Base-by-base conservation (phyloP, 2,329 filamentous ascomycete species). In the Karstenula rhodostoma region DNA sequence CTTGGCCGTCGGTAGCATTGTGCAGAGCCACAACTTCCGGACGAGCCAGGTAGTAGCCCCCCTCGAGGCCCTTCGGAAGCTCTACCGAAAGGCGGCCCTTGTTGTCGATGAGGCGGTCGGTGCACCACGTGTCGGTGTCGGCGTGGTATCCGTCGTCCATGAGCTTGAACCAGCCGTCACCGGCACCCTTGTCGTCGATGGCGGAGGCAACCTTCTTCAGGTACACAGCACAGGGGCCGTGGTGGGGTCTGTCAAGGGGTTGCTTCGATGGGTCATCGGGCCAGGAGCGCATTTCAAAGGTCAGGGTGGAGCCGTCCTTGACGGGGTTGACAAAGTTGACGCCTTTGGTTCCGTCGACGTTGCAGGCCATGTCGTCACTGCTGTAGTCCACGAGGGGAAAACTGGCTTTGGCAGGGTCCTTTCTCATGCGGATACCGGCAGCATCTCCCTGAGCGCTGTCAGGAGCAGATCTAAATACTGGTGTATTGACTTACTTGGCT, bases 111-210 rank as follows among this genome's bases (percentile, higher is more conserved):
- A 93, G 81, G 61, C 86, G 87, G 71, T 91, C 86, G 3, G 88
- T 89, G 77, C 90, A 92, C 89, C 90, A 93, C 73, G 86, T 80
- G 29, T 80, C 74, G 1, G 81, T 80, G 5, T 73, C 67, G 5
- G 78, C 73, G 67, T 90, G 83, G 77, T 90, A 91, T 48, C 88
- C 89, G 54, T 89, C 84, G 59, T 91, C 85, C 82, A 85, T 92
- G 72, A 93, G 86, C 83, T 93, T 93, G 83, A 93, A 91, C 91
- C 90, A 94, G 42, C 90, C 90, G 53, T 82, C 79, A 4, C 90
- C 90, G 25, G 83, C 62, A 51, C 55, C 79, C 25, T 62, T 59
- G 52, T 87, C 87, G 13, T 84, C 75, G 53, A 77, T 78, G 60
- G 88, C 86, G 59, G 87, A 82, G 64, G 81, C 77, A 1, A 92